phyloP scores from a whole-genome alignment of 208 protist species.

The Crithidia bombi region DNA sequence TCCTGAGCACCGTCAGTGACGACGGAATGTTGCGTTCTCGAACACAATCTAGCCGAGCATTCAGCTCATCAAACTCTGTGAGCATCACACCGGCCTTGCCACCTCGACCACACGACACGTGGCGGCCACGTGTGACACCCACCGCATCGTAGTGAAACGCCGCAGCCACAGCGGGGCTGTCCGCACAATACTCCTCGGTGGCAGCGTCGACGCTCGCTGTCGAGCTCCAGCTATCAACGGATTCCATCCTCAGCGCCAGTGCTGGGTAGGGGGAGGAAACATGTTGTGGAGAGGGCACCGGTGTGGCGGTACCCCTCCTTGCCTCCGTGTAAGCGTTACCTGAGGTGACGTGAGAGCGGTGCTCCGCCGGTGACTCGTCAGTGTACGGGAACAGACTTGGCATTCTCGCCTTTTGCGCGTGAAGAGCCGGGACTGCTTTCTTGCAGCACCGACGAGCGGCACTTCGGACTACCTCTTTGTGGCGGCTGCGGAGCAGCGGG shows the following conservation, averaged over 20 bases:
- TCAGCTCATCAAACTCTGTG: slow-evolving; percentile 2
- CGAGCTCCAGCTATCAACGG: slow-evolving; percentile 36
- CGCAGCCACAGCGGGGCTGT: background rate
- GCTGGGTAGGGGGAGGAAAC: background rate
- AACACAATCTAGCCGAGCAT: slow-evolving; percentile 13
- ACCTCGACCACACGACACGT: background rate
- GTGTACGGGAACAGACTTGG: background rate
- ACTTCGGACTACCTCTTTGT: background rate
- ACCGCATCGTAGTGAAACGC: background rate
- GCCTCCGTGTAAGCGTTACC: too few species aligned
- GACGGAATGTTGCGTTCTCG: slow-evolving; percentile 4
- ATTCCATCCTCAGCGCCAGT: slow-evolving; percentile 25
- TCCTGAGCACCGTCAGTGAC: background rate
- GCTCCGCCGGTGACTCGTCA: too few species aligned
- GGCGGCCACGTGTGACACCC: too few species aligned
- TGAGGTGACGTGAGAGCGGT: too few species aligned
- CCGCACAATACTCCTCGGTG: background rate
- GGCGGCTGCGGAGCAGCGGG: background rate
- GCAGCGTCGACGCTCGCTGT: background rate
- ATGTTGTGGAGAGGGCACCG: too few species aligned
- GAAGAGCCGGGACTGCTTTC: background rate
- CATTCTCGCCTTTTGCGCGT: too few species aligned
- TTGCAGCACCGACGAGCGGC: background rate
- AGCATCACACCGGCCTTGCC: background rate
- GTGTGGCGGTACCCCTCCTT: too few species aligned